Evolutionary conservation across 352 stramenopile genomes (phyloP).

Genomic region (Pythium volutum): DNA sequence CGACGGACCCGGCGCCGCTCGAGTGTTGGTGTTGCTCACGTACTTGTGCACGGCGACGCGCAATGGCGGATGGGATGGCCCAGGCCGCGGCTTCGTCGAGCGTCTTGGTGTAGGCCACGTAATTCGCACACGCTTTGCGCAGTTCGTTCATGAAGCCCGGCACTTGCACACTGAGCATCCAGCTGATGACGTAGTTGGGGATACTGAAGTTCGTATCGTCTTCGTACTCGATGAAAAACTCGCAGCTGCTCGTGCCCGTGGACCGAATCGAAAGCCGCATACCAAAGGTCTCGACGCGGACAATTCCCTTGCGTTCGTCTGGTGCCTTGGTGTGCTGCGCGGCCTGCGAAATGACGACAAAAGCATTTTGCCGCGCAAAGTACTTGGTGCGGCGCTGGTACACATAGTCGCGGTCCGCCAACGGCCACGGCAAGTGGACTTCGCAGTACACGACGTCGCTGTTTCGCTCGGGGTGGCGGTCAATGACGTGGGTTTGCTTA

Average conservation of each 20-base stretch:
- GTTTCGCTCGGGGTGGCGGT: slow-evolving; percentile 29
- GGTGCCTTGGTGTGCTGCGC: slow-evolving; percentile 48
- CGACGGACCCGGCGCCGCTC: background rate
- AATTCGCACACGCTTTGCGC: slow-evolving; percentile 53
- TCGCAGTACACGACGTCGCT: slow-evolving; percentile 69
- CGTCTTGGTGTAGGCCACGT: slow-evolving; percentile 29
- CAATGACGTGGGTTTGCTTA: slow-evolving; percentile 44
- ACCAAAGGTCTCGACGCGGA: slow-evolving; percentile 66
- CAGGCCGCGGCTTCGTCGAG: slow-evolving; percentile 15
- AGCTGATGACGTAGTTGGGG: slow-evolving; percentile 64
- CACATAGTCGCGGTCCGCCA: slow-evolving; percentile 76
- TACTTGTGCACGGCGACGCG: background rate
- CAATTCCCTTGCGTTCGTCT: slow-evolving; percentile 27
- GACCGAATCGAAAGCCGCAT: slow-evolving; percentile 61
- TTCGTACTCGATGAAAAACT: slow-evolving; percentile 74
- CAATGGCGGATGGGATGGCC: background rate
- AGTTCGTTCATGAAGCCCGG: slow-evolving; percentile 65
- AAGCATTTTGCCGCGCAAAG: slow-evolving; percentile 47
- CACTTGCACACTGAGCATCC: slow-evolving; percentile 49
- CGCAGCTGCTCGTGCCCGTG: slow-evolving; percentile 52
- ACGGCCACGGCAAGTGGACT: slow-evolving; percentile 58
- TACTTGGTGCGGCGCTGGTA: slow-evolving; percentile 62
- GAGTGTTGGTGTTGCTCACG: background rate
- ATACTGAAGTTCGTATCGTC: slow-evolving; percentile 80
- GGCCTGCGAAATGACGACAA: slow-evolving; percentile 64